Conservation (phyloP, 768 basidiomycete species). For the Kwoniella dejecticola region DNA sequence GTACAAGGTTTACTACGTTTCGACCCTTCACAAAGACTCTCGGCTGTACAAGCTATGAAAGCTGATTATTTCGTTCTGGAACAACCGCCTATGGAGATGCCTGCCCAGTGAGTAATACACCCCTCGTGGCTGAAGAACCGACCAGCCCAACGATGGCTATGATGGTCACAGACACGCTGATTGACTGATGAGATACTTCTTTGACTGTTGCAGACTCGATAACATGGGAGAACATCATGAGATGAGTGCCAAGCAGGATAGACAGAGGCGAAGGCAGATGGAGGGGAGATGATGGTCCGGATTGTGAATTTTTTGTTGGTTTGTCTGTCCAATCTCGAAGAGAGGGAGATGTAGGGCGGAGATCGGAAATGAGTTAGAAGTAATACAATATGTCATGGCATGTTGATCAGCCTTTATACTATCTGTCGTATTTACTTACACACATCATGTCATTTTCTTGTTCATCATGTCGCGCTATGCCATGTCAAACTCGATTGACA, state of each 20-base stretch:
- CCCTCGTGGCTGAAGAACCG: constrained; percentile 61
- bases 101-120: constrained; percentile 67
- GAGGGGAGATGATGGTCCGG: constrained; percentile 23
- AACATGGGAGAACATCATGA: constrained; percentile 97
- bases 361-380: not conserved
- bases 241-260: constrained; percentile 88
- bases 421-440: too few species aligned
- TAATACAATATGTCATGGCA: not conserved
- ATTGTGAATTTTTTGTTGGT: too few species aligned
- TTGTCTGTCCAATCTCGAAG: too few species aligned
- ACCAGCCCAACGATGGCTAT: too few species aligned
- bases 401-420: too few species aligned
- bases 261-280: constrained; percentile 59
- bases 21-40: constrained; percentile 74
- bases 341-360: not conserved
- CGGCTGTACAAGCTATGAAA: constrained; percentile 76
- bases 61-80: constrained; percentile 83
- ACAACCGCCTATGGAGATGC: constrained; percentile 70
- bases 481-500: too few species aligned
- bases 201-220: constrained; percentile 62
- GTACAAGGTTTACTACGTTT: constrained; percentile 79
- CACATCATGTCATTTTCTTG: too few species aligned
- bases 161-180: too few species aligned
- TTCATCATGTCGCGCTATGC: too few species aligned
- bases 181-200: too few species aligned